Conservation (phyloP, 2,329 filamentous ascomycete genomes). For the Ascomycota sp. region DNA sequence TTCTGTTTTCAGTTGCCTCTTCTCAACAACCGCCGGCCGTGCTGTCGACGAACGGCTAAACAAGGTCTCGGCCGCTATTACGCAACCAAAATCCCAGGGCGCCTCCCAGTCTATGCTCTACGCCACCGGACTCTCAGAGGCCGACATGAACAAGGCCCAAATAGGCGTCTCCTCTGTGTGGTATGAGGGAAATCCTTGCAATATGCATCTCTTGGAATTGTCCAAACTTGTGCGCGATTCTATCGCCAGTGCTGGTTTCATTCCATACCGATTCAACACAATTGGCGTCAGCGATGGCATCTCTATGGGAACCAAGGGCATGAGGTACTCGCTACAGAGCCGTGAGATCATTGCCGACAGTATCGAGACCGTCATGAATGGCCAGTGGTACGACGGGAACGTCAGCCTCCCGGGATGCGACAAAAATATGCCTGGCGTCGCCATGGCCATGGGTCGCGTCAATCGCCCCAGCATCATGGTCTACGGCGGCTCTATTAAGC, state of each 20-base stretch:
- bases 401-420: constrained; percentile 94
- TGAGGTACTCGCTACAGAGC: constrained; percentile 88
- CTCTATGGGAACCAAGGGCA: constrained; percentile 93
- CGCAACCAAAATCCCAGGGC: constrained; percentile 93
- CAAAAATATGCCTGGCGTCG: constrained; percentile 95
- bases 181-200: constrained; percentile 97
- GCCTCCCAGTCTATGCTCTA: constrained; percentile 98
- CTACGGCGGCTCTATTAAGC: constrained; percentile 85
- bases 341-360: constrained; percentile 94
- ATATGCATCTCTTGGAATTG: constrained; percentile 92
- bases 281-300: constrained; percentile 95
- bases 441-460: constrained; percentile 85
- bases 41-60: constrained; percentile 46
- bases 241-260: constrained; percentile 49
- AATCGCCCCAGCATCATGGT: constrained; percentile 95
- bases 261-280: constrained; percentile 97
- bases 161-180: constrained; percentile 95
- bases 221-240: constrained; percentile 51
- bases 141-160: constrained; percentile 89
- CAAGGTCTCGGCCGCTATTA: constrained; percentile 66
- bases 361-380: constrained; percentile 97
- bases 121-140: constrained; percentile 70
- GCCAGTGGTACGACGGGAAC: constrained; percentile 97
- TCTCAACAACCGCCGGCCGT: constrained; percentile 28
- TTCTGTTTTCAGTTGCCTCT: constrained; percentile 20